Evolutionary conservation across 257 asterid genomes (phyloP).

Genomic region (Ballota nigra): DNA sequence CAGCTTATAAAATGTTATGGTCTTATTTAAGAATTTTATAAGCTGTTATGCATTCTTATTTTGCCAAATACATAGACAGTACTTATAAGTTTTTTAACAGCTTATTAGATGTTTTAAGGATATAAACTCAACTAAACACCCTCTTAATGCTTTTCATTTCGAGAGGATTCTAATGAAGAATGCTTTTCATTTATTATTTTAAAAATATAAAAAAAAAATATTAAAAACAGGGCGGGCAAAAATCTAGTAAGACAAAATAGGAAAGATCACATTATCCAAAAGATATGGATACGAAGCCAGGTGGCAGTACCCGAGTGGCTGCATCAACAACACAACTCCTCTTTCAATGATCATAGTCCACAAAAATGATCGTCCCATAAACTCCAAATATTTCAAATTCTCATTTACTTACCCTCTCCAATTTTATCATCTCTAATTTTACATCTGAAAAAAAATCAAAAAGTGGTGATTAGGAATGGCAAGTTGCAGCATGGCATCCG

Average conservation of each 20-base stretch:
- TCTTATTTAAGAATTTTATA: too few relatives aligned
- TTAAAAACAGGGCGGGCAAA: too few relatives aligned
- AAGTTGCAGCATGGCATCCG: conserved; percentile 69
- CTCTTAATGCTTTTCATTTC: too few relatives aligned
- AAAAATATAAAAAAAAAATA: too few relatives aligned
- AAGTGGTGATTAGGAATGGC: conserved; percentile 47
- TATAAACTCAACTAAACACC: too few relatives aligned
- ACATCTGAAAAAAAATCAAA: neutral
- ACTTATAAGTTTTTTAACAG: too few relatives aligned
- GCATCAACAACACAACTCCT: conserved; percentile 23
- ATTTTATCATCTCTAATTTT: conserved; percentile 18
- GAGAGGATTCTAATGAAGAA: too few relatives aligned
- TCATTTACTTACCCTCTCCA: neutral
- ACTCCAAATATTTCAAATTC: conserved; percentile 36
- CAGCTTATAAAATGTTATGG: too few relatives aligned
- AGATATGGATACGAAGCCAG: conserved; percentile 58
- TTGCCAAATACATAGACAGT: too few relatives aligned
- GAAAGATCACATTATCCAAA: conserved; percentile 60
- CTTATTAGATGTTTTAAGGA: too few relatives aligned
- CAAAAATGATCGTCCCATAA: conserved; percentile 49
- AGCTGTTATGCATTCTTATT: too few relatives aligned
- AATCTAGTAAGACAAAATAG: neutral
- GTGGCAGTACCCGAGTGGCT: conserved; percentile 57
- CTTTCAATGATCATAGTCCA: conserved; percentile 46
- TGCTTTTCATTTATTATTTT: too few relatives aligned